A percentile compares a stretch with the other conserved stretches of the same genome.
phyloP scores from a whole-genome alignment of 2,329 filamentous ascomycete genomes.

The Emergomyces pasteurianus region DNA sequence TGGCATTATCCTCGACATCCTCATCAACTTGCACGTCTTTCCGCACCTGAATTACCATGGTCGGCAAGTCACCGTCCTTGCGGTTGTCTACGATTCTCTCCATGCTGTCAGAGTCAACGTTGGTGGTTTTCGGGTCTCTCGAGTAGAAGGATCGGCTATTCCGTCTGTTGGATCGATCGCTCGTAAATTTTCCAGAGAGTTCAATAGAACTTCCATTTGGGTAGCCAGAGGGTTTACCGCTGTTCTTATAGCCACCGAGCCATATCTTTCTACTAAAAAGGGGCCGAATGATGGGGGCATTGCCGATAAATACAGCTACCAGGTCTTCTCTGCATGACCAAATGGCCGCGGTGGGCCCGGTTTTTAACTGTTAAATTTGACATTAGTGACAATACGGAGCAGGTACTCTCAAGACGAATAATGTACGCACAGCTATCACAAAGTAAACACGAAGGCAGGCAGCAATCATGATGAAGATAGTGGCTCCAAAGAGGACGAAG shows the following conservation, averaged over 20 bases:
- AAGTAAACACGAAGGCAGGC: constrained; percentile 18
- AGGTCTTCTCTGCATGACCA: constrained; percentile 31
- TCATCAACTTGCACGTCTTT: background rate
- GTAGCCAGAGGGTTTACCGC: background rate
- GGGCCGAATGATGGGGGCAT: constrained; percentile 26
- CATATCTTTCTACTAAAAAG: constrained; percentile 1
- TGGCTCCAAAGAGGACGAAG: constrained; percentile 21
- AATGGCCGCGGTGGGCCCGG: constrained; percentile 16
- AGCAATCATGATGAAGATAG: constrained; percentile 25
- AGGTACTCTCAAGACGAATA: background rate
- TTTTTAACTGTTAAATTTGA: background rate
- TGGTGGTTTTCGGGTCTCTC: background rate
- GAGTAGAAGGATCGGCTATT: background rate
- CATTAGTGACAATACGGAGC: background rate
- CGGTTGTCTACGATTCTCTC: background rate
- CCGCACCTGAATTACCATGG: constrained; percentile 1
- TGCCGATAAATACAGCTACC: constrained; percentile 27
- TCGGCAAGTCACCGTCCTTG: background rate
- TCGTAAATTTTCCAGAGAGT: background rate
- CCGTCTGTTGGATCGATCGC: background rate
- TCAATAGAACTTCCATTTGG: background rate
- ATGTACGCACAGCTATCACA: constrained; percentile 18
- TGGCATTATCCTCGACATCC: background rate
- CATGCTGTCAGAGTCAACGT: background rate
- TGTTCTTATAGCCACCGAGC: background rate